Evolutionary conservation across 805 yeast genomes (phyloP).

Genomic region (Metschnikowia drakensbergensis): DNA sequence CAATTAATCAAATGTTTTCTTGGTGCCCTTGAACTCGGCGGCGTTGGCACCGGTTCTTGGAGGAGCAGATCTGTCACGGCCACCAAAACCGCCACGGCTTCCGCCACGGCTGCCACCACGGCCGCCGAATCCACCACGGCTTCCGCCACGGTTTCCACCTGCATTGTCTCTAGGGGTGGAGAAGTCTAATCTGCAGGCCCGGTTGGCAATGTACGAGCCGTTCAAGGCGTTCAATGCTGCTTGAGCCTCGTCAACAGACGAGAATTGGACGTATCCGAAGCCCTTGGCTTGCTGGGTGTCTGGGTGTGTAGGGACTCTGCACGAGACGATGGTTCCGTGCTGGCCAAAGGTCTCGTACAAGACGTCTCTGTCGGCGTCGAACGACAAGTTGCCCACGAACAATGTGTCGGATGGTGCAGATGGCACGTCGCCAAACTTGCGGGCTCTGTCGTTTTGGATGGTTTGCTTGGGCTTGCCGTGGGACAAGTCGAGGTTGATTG

Average conservation of each 20-base stretch:
- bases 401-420: conserved; percentile 93
- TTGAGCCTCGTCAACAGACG: conserved; percentile 83
- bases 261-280: conserved; percentile 94
- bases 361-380: conserved; percentile 79
- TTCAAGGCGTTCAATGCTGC: conserved; percentile 81
- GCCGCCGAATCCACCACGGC: conserved; percentile 18
- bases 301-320: conserved; percentile 96
- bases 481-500: conserved; percentile 89
- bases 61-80: conserved; percentile 49
- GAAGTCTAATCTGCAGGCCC: conserved; percentile 93
- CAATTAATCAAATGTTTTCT: conserved; percentile 48
- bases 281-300: conserved; percentile 99
- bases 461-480: conserved; percentile 71
- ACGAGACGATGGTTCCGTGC: conserved; percentile 79
- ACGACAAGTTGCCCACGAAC: conserved; percentile 93
- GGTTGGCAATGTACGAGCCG: conserved; percentile 85
- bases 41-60: conserved; percentile 62
- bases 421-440: conserved; percentile 83
- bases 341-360: conserved; percentile 70
- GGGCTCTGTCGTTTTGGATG: conserved; percentile 73
- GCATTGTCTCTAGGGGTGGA: conserved; percentile 76
- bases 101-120: conserved; percentile 19
- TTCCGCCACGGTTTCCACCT: conserved; percentile 18
- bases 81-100: conserved; percentile 28
- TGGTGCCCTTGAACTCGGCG: conserved; percentile 77